phyloP scores from a whole-genome alignment of 192 early-diverging fungal species.

The Umbelopsis sp. region DNA sequence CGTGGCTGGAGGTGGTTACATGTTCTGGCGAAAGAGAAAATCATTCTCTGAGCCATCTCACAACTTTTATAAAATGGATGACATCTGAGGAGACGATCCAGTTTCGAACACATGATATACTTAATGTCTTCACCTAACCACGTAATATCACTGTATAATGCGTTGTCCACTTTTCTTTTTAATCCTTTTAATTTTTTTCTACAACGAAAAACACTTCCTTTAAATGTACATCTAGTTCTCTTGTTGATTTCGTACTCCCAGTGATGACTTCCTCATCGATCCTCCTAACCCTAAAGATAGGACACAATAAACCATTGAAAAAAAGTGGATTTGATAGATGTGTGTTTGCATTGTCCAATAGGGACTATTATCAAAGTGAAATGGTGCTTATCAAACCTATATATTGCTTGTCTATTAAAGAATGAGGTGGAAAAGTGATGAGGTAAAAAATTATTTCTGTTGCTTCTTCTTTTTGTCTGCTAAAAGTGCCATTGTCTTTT shows the following conservation, averaged over 20 bases:
- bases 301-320: not conserved
- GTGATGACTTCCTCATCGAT: not conserved
- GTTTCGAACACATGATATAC: too few relatives aligned
- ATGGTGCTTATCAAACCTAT: too few relatives aligned
- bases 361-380: too few relatives aligned
- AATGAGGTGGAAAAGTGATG: not conserved
- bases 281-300: not conserved
- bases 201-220: too few relatives aligned
- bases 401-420: too few relatives aligned
- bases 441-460: too few relatives aligned
- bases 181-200: not conserved
- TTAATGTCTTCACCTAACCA: not conserved
- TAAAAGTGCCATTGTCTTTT: conserved; percentile 9
- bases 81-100: not conserved
- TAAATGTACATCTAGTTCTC: conserved; percentile 19
- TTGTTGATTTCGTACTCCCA: not conserved
- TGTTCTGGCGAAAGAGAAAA: not conserved
- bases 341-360: too few relatives aligned
- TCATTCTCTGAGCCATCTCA: not conserved
- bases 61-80: conserved; percentile 22
- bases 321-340: too few relatives aligned
- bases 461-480: conserved; percentile 12
- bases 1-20: not conserved
- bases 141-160: not conserved
- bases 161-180: not conserved